Evolutionary conservation across 176 grass and related monocot genomes (phyloP), one percentile per base, ranked within the genome.

Genomic region (Alopecurus myosuroides): DNA sequence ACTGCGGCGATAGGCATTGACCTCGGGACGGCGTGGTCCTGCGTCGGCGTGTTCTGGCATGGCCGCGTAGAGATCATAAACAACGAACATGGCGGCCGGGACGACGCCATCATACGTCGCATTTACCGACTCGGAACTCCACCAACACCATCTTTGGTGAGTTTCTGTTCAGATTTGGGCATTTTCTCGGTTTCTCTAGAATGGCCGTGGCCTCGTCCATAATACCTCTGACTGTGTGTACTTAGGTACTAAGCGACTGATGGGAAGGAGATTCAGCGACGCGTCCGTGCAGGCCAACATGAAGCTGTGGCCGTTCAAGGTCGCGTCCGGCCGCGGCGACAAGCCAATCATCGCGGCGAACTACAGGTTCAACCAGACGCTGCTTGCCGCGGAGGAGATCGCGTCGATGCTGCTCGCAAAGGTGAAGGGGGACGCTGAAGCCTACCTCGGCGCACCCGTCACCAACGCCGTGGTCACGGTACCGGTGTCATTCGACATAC

Each of bases 161-260:
- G 63, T 45, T 50, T 23, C 19, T 52, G 28, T 37, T 28, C 9
- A 13, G 20, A 33, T 33, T 52, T 67, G 5, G 7, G 20, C 60
- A 49, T 40, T 66, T 23, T 14, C 76, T 42, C 18, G 5, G 5
- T 3, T 58, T 70, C n/a, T 58, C n/a, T n/a, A 0, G 22, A 77
- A 7, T 39, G 34, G 7, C n/a, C n/a, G n/a, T n/a, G n/a, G n/a
- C n/a, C n/a, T n/a, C n/a, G n/a, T n/a, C n/a, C n/a, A n/a, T n/a
- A n/a, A n/a, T n/a, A 0, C 62, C 8, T 17, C 29, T 3, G 30
- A 1, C 4, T 56, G 0, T 11, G 11, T 77, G 30, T 36, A 8
- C 3, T n/a, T 28, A 88, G 86, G 49, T 34, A 58, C 57, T 11
- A 84, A 88, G 79, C 73, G 73, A 25, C 78, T 88, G 19, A 84